These are phyloP conservation scores for Stentor coeruleus DNA, from an alignment of 73 alveolate species.

Conservation along the genomic window DNA sequence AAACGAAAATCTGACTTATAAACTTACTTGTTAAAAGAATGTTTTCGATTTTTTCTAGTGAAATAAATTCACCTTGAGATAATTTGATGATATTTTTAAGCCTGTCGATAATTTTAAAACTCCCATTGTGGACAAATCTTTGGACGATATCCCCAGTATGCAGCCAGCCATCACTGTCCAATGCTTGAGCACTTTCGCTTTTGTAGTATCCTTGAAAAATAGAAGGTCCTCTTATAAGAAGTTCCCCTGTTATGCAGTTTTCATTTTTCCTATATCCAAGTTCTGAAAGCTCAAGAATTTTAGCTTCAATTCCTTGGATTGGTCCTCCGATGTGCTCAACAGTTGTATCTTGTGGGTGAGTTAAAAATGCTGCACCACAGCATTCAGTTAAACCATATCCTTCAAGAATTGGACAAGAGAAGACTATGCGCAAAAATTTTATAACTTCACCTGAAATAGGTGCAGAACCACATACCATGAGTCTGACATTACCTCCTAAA, in stretches of 20 bases:
- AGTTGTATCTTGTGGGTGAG: constrained; percentile 55
- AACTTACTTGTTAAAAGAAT: constrained; percentile 55
- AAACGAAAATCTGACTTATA: constrained; percentile 76
- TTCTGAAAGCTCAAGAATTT: constrained; percentile 87
- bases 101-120: constrained; percentile 86
- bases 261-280: constrained; percentile 50
- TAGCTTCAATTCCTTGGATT: constrained; percentile 67
- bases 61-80: constrained; percentile 95
- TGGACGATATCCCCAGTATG: constrained; percentile 92
- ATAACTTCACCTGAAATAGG: constrained; percentile 84
- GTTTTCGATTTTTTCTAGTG: constrained; percentile 94
- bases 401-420: constrained; percentile 65
- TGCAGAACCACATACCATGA: constrained; percentile 86
- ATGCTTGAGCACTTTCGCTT: constrained; percentile 79
- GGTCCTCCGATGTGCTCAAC: constrained; percentile 92
- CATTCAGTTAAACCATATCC: constrained; percentile 97
- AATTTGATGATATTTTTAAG: constrained; percentile 93
- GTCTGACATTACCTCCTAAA: constrained; percentile 87
- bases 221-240: constrained; percentile 86
- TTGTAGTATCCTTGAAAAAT: constrained; percentile 81
- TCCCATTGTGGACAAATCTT: constrained; percentile 58
- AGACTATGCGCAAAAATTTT: constrained; percentile 65
- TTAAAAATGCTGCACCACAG: constrained; percentile 69
- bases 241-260: constrained; percentile 70
- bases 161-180: constrained; percentile 90